Conservation (phyloP, 2,329 filamentous ascomycete species). For the Biscogniauxia mediterranea region DNA sequence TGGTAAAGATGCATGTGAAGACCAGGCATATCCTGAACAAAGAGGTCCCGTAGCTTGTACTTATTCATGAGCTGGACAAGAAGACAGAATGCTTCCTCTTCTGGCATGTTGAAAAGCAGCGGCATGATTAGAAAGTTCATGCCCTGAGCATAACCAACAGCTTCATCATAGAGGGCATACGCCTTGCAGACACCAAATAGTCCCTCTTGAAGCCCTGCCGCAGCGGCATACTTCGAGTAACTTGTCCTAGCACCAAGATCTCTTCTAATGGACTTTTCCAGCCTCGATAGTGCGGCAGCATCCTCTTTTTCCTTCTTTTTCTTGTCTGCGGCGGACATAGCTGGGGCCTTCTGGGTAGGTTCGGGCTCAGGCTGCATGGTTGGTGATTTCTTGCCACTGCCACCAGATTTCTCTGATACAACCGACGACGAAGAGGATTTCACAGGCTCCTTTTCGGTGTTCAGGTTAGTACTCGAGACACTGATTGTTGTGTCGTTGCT, state of each 20-base stretch:
- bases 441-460: constrained; percentile 63
- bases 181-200: constrained; percentile 96
- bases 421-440: constrained; percentile 82
- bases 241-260: constrained; percentile 91
- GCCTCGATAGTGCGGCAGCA: constrained; percentile 66
- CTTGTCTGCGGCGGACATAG: constrained; percentile 62
- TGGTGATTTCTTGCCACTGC: constrained; percentile 52
- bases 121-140: constrained; percentile 99
- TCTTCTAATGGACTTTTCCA: constrained; percentile 88
- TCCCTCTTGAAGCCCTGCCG: constrained; percentile 86
- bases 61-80: constrained; percentile 95
- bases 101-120: constrained; percentile 94
- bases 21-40: constrained; percentile 93
- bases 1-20: constrained; percentile 91
- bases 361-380: constrained; percentile 63
- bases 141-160: constrained; percentile 93
- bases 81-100: constrained; percentile 93
- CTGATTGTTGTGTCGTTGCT: constrained; percentile 54
- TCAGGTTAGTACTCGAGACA: constrained; percentile 51
- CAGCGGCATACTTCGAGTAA: constrained; percentile 93
- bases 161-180: constrained; percentile 92
- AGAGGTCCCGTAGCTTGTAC: constrained; percentile 88
- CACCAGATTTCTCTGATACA: constrained; percentile 71
- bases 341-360: constrained; percentile 62
- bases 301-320: constrained; percentile 81